Evolutionary conservation across 2,329 filamentous ascomycete species (phyloP), one percentile per base, ranked within the genome.

Genomic region (Diaporthe vexans): DNA sequence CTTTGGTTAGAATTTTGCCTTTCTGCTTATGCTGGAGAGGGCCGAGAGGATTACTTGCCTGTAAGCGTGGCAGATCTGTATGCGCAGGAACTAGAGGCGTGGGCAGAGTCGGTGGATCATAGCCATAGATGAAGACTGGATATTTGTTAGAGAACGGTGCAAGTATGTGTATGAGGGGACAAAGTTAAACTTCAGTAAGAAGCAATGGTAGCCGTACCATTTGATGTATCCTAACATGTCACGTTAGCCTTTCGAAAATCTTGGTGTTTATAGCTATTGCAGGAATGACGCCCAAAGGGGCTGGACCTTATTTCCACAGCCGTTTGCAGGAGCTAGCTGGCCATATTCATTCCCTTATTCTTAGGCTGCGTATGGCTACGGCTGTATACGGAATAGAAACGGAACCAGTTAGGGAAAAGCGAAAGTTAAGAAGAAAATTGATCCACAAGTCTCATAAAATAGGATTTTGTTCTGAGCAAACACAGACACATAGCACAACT

Each of bases 121-220:
- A 54, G 4, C 48, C 46, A 11, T 40, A 51, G n/a, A 68, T 2
- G 63, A 68, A 68, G 10, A 68, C 63, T 68, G 9, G 48, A 11
- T 10, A 1, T 1, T 4, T 5, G 8, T 68, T 9, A 68, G 63
- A 17, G 33, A n/a, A 52, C 1, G 7, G 9, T 33, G 10, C 24
- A 15, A 8, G 2, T 9, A 15, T 29, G 40, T n/a, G 3, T 48
- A 63, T 46, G 8, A 33, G 5, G 17, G 3, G 21, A 1, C 11
- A 24, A 3, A 37, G 17, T 3, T 9, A 24, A 6, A 10, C 13
- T 13, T 46, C 0, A n/a, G 17, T 40, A 8, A 7, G 40, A 5
- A 10, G 5, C 1, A 5, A 19, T 29, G 5, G 33, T 26, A 7
- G 40, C 40, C 40, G 19, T 54, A 54, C 63, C 29, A 40, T 68